Evolutionary conservation across 2,329 filamentous ascomycete species (phyloP).

Genomic region (Cordyceps pruinosa): DNA sequence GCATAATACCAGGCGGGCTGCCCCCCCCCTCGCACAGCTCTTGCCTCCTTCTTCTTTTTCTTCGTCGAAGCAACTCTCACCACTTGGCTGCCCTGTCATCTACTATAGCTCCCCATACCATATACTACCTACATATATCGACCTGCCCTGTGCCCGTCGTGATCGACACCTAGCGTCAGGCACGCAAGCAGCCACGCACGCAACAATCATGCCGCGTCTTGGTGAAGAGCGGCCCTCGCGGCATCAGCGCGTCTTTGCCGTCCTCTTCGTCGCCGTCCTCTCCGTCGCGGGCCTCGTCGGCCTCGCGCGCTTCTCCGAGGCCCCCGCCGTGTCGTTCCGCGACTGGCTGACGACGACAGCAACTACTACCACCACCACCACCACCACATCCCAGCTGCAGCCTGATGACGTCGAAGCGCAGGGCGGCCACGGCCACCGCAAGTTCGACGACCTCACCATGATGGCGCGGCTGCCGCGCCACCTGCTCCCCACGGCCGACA

Average conservation of each 20-base stretch:
- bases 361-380: background rate
- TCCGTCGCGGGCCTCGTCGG: background rate
- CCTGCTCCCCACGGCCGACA: conserved; percentile 27
- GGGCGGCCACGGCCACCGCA: background rate
- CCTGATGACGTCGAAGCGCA: conserved; percentile 16
- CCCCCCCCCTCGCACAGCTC: background rate
- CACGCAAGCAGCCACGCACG: too few species aligned
- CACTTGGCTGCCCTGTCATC: background rate
- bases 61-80: background rate
- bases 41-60: background rate
- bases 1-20: background rate
- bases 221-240: background rate
- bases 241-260: background rate
- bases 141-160: too few species aligned
- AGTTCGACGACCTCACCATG: conserved; percentile 27
- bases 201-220: conserved; percentile 1
- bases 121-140: background rate
- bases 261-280: background rate
- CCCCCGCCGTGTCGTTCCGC: background rate
- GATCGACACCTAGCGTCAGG: conserved; percentile 4
- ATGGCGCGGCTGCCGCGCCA: conserved; percentile 24
- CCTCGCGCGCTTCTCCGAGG: background rate
- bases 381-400: background rate
- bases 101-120: too few species aligned
- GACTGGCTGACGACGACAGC: background rate